These are phyloP conservation scores for Geotrichum phurueaensis DNA, from an alignment of 1,139 yeast genomes.

Conservation along the genomic window DNA sequence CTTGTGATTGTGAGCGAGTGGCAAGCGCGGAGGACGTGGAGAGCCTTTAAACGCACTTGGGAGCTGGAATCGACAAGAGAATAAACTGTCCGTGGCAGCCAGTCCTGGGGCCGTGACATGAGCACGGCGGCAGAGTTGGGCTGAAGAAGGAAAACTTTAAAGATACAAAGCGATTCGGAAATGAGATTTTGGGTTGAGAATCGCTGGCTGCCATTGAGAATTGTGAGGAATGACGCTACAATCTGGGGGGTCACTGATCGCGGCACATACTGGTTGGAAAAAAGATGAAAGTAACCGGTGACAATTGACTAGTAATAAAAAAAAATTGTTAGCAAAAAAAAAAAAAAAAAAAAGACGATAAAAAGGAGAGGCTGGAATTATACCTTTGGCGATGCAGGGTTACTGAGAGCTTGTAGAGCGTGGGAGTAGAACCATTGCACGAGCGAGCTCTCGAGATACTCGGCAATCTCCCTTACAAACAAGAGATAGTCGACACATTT, in stretches of 20 bases:
- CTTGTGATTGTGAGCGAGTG: conserved; percentile 21
- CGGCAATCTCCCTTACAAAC: conserved; percentile 24
- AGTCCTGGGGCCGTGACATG: conserved; percentile 21
- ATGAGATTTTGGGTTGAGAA: conserved; percentile 26
- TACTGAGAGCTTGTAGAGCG: conserved; percentile 24
- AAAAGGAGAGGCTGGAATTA: background rate
- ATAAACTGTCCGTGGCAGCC: conserved; percentile 25
- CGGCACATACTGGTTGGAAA: conserved; percentile 26
- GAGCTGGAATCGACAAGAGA: conserved; percentile 22
- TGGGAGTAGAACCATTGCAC: conserved; percentile 25
- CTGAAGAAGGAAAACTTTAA: conserved; percentile 1
- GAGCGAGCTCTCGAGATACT: conserved; percentile 21
- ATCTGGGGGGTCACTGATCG: conserved; percentile 23
- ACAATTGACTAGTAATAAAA: conserved; percentile 21
- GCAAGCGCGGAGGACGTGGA: conserved; percentile 23
- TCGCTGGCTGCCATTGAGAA: conserved; percentile 22
- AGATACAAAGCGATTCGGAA: conserved; percentile 22
- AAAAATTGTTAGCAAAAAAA: background rate
- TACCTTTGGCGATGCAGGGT: conserved; percentile 20
- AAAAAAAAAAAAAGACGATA: background rate
- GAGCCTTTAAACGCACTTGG: conserved; percentile 23
- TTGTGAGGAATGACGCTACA: conserved; percentile 20
- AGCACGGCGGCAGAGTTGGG: conserved; percentile 21
- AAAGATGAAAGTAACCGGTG: conserved; percentile 28
- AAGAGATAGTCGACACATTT: conserved; percentile 27